phyloP scores from a whole-genome alignment of 2,329 filamentous ascomycete genomes.

The Leptographium flavum region DNA sequence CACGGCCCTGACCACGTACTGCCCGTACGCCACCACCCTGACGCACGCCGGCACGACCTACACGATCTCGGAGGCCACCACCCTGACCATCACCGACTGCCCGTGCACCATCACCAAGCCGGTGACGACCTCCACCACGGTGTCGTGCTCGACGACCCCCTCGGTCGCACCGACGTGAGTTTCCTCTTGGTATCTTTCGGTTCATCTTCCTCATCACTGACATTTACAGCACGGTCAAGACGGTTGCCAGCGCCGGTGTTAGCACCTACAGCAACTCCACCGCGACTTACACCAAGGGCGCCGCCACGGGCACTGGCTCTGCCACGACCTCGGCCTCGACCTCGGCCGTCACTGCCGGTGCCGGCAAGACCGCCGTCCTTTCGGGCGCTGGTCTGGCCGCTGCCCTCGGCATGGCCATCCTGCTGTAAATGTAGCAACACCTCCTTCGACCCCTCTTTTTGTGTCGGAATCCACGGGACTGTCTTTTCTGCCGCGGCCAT shows the following conservation, averaged over 20 bases:
- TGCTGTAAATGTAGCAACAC: conserved; percentile 34
- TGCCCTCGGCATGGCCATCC: conserved; percentile 43
- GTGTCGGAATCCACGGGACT: conserved; percentile 1
- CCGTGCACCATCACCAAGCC: conserved; percentile 50
- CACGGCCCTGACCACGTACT: conserved; percentile 55
- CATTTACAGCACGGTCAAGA: not conserved
- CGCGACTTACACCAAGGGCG: conserved; percentile 14
- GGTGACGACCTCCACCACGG: conserved; percentile 34
- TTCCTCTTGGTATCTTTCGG: not conserved
- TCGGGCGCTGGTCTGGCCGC: conserved; percentile 46
- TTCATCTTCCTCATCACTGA: not conserved
- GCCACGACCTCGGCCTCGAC: conserved; percentile 26
- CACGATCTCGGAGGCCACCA: conserved; percentile 54
- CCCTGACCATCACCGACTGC: conserved; percentile 51
- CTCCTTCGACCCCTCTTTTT: conserved; percentile 2
- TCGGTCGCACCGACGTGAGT: too few species aligned
- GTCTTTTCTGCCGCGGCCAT: not conserved
- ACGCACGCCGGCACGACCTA: conserved; percentile 52
- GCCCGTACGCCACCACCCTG: conserved; percentile 51
- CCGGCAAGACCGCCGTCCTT: conserved; percentile 39
- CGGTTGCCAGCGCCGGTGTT: too few species aligned
- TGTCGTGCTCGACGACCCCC: conserved; percentile 34
- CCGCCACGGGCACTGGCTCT: conserved; percentile 14
- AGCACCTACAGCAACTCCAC: conserved; percentile 23
- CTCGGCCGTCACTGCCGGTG: conserved; percentile 36